phyloP scores from a whole-genome alignment of 2,329 filamentous ascomycete genomes.

The Arthrobotrys conoides region DNA sequence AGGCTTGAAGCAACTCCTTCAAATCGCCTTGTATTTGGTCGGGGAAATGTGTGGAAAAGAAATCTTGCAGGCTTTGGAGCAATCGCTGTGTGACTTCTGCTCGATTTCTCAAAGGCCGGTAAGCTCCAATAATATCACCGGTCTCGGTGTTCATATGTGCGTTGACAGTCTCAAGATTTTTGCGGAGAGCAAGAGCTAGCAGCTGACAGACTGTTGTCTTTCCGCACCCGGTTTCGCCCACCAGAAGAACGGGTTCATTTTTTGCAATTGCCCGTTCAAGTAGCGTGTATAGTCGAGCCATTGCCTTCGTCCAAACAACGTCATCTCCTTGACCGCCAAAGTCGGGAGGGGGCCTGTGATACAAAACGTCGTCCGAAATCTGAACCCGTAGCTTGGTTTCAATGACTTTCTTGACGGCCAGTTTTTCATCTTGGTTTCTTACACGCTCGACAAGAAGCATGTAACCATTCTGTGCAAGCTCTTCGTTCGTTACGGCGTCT shows the following conservation, averaged over 20 bases:
- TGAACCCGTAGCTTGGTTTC: conserved; percentile 90
- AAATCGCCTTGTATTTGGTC: conserved; percentile 66
- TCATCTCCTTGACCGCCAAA: conserved; percentile 59
- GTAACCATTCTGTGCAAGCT: conserved; percentile 91
- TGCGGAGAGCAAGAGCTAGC: conserved; percentile 83
- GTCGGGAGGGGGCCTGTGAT: conserved; percentile 68
- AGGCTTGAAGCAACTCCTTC: conserved; percentile 74
- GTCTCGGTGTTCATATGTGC: conserved; percentile 99
- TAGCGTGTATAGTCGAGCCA: conserved; percentile 90
- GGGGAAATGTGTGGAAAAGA: conserved; percentile 66
- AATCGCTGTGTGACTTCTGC: conserved; percentile 79
- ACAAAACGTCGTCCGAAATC: conserved; percentile 81
- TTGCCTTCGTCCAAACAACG: conserved; percentile 94
- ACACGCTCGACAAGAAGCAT: conserved; percentile 97
- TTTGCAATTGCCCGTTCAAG: conserved; percentile 89
- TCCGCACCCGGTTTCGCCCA: conserved; percentile 96
- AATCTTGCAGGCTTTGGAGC: conserved; percentile 73
- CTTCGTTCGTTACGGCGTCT: conserved; percentile 85
- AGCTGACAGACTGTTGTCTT: conserved; percentile 98
- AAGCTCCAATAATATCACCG: conserved; percentile 94
- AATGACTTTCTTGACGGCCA: conserved; percentile 87
- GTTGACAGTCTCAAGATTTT: conserved; percentile 88
- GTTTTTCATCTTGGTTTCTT: conserved; percentile 87
- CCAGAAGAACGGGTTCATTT: conserved; percentile 92
- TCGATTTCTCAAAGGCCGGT: conserved; percentile 89